Percentiles rank a stretch among this genome's conserved stretches.
Conservation (phyloP, 352 stramenopile species). For the Achlya hypogyna region DNA sequence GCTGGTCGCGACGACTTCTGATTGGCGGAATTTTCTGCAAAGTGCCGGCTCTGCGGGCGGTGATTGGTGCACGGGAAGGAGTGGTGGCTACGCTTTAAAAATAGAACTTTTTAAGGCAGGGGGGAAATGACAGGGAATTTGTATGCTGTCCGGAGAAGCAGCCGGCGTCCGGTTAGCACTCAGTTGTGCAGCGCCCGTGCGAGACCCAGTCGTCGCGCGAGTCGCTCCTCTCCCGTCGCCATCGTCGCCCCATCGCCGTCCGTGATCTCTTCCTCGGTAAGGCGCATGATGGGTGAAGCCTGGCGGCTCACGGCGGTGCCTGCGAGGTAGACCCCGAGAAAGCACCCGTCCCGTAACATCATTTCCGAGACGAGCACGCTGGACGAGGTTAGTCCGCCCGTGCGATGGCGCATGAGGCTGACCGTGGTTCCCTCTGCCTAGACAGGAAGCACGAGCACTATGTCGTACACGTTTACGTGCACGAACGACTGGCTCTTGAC, state of each 20-base stretch:
- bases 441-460: neutral
- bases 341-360: too few species aligned
- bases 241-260: neutral
- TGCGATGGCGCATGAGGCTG: too few species aligned
- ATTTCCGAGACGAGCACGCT: too few species aligned
- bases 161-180: neutral
- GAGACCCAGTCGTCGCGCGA: neutral
- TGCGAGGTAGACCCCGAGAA: too few species aligned
- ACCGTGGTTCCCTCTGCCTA: neutral
- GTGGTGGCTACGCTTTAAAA: neutral
- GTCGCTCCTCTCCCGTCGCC: neutral
- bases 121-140: neutral
- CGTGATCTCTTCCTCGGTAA: too few species aligned
- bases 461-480: constrained; percentile 15
- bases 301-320: too few species aligned
- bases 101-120: neutral
- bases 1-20: neutral
- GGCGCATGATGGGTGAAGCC: too few species aligned
- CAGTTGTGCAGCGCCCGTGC: constrained; percentile 10
- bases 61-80: neutral
- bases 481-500: constrained; percentile 73
- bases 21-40: neutral
- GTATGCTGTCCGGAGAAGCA: constrained; percentile 3
- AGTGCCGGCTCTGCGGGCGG: neutral
- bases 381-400: too few species aligned